These are phyloP conservation scores for Fusarium tanahbumbuense DNA, from an alignment of 2,329 filamentous ascomycete genomes.

Conservation along the genomic window DNA sequence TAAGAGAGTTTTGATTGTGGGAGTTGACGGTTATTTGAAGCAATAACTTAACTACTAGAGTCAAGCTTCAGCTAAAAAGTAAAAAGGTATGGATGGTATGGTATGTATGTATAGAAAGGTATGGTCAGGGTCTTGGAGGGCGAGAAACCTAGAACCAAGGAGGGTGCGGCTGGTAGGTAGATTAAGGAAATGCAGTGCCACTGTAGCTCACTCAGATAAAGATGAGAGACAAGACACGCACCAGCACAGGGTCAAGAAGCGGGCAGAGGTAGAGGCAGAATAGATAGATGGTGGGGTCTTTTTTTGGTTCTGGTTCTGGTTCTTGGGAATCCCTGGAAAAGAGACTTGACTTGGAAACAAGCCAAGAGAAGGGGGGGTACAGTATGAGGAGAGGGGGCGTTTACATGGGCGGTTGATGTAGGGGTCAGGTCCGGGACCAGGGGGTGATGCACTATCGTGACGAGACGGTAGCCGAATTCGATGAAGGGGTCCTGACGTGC, in stretches of 20 bases:
- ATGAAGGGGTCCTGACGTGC: constrained; percentile 20
- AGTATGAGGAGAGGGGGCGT: constrained; percentile 4
- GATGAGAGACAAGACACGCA: constrained; percentile 22
- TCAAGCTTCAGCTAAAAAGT: constrained; percentile 18
- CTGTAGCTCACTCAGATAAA: constrained; percentile 17
- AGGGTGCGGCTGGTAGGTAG: constrained; percentile 15
- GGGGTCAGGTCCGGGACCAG: not conserved
- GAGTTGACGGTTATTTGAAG: constrained; percentile 21
- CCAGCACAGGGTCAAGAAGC: constrained; percentile 33
- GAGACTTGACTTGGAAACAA: constrained; percentile 39
- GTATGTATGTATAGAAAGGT: not conserved
- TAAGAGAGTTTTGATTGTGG: not conserved
- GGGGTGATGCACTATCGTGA: constrained; percentile 3
- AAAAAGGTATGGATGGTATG: not conserved
- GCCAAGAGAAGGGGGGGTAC: constrained; percentile 38
- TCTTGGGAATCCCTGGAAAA: constrained; percentile 39
- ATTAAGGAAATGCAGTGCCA: constrained; percentile 34
- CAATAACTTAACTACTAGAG: not conserved
- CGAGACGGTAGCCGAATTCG: constrained; percentile 28
- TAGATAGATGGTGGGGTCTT: constrained; percentile 42
- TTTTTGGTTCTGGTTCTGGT: constrained; percentile 12
- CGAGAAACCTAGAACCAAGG: constrained; percentile 24
- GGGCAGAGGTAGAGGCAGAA: constrained; percentile 13
- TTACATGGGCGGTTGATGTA: constrained; percentile 10
- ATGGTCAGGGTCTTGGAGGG: constrained; percentile 17